A percentile compares a stretch with the other conserved stretches of the same genome.
These are phyloP conservation scores for Wickerhamomyces rabaulensis DNA, from an alignment of 805 yeast species.

Conservation along the genomic window DNA sequence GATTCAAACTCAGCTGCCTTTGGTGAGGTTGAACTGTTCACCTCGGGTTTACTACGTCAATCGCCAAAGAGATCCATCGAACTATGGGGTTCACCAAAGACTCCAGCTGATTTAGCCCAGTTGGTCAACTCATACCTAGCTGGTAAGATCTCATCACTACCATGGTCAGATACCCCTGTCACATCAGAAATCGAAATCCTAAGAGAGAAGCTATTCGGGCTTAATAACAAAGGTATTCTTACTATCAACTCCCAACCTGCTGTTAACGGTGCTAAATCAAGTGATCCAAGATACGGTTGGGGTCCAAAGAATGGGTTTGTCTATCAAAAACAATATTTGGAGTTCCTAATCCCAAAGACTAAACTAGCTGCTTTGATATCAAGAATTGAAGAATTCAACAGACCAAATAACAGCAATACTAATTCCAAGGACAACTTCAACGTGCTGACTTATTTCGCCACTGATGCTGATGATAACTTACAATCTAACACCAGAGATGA, in stretches of 20 bases:
- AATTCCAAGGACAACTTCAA: conserved; percentile 32
- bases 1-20: conserved; percentile 97
- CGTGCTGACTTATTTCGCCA: conserved; percentile 73
- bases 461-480: conserved; percentile 51
- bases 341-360: conserved; percentile 67
- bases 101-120: conserved; percentile 51
- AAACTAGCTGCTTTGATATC: conserved; percentile 32
- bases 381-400: conserved; percentile 43
- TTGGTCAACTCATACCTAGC: conserved; percentile 65
- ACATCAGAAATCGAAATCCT: conserved; percentile 69
- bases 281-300: conserved; percentile 80
- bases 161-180: conserved; percentile 94
- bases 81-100: conserved; percentile 81
- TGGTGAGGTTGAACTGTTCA: conserved; percentile 82
- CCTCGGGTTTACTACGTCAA: conserved; percentile 76
- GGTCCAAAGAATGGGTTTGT: conserved; percentile 92
- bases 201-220: conserved; percentile 48
- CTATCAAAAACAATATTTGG: conserved; percentile 91
- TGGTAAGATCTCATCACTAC: conserved; percentile 70
- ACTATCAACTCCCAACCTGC: conserved; percentile 95
- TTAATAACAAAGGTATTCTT: conserved; percentile 64
- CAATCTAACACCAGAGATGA: conserved; percentile 66
- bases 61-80: conserved; percentile 74
- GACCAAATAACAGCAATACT: conserved; percentile 17
- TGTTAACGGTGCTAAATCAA: conserved; percentile 71